phyloP scores from a whole-genome alignment of 345 rosid species.

The Zanthoxylum bungeanum region DNA sequence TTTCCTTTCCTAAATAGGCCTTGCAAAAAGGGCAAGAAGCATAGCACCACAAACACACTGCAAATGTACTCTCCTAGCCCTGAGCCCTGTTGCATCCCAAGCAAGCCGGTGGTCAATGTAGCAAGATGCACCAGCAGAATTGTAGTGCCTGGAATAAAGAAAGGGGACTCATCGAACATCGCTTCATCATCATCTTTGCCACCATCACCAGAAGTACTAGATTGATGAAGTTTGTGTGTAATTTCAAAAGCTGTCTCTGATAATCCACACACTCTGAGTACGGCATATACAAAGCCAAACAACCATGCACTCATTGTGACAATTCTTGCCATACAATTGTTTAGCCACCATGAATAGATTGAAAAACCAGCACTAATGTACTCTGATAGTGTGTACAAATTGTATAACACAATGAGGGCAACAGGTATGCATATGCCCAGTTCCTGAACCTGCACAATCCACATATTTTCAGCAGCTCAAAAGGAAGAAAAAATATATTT shows the following conservation, averaged over 20 bases:
- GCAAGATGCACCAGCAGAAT: constrained; percentile 28
- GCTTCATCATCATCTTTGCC: constrained; percentile 21
- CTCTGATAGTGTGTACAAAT: constrained; percentile 26
- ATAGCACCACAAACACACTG: constrained; percentile 17
- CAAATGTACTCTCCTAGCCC: no score
- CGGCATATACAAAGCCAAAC: constrained; percentile 30
- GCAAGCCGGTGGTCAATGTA: constrained; percentile 18
- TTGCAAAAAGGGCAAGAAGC: constrained; percentile 31
- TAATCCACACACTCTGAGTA: constrained; percentile 44
- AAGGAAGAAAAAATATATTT: no score
- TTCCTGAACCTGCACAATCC: constrained; percentile 25
- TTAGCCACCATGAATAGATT: constrained; percentile 45
- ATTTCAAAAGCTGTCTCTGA: constrained; percentile 48
- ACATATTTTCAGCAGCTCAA: neutral
- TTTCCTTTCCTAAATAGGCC: constrained; percentile 37
- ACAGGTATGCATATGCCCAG: constrained; percentile 22
- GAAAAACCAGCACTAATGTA: constrained; percentile 31
- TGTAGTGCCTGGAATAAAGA: constrained; percentile 34
- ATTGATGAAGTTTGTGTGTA: constrained; percentile 40
- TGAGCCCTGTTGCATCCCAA: constrained; percentile 22
- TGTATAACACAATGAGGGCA: constrained; percentile 23
- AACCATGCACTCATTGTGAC: constrained; percentile 33
- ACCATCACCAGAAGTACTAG: neutral
- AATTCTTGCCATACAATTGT: constrained; percentile 29
- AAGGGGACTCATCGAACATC: no score